Evolutionary conservation across 2,329 filamentous ascomycete genomes (phyloP).

Genomic region (Sphaerostilbella broomeana): DNA sequence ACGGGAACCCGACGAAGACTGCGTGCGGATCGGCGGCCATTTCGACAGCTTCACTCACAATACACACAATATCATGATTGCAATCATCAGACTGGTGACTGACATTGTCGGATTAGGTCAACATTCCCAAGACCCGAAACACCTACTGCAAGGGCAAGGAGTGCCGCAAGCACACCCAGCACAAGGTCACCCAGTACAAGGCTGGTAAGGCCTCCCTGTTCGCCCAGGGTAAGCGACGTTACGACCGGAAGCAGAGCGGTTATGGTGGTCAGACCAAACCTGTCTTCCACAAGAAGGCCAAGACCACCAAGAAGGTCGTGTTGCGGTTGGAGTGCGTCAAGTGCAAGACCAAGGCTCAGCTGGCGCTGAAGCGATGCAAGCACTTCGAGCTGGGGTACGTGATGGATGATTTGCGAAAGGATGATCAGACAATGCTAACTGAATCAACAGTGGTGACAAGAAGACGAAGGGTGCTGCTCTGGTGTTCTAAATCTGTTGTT

Average conservation of each 20-base stretch:
- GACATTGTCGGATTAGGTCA: slow-evolving; percentile 57
- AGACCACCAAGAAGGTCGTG: slow-evolving; percentile 99
- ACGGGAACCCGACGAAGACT: slow-evolving; percentile 13
- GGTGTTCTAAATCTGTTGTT: slow-evolving; percentile 80
- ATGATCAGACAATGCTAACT: slow-evolving; percentile 37
- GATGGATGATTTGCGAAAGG: too few relatives aligned
- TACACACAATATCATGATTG: slow-evolving; percentile 2
- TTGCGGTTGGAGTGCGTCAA: slow-evolving; percentile 93
- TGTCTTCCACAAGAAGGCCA: slow-evolving; percentile 99
- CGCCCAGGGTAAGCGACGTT: slow-evolving; percentile 99
- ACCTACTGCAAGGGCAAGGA: slow-evolving; percentile 97
- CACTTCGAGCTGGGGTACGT: slow-evolving; percentile 99
- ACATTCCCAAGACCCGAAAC: slow-evolving; percentile 96
- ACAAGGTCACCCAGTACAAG: slow-evolving; percentile 97
- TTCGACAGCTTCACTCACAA: slow-evolving; percentile 8
- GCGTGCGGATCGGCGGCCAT: slow-evolving; percentile 14
- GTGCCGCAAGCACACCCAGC: slow-evolving; percentile 85
- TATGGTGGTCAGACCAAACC: slow-evolving; percentile 99
- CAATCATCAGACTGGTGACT: slow-evolving; percentile 20
- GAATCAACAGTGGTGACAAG: slow-evolving; percentile 85
- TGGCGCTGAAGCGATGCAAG: slow-evolving; percentile 99
- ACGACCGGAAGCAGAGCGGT: slow-evolving; percentile 98
- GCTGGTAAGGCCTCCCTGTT: slow-evolving; percentile 92
- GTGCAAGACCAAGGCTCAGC: slow-evolving; percentile 98
- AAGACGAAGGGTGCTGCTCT: slow-evolving; percentile 99